Percentiles rank a stretch among this genome's conserved stretches.
Conservation (phyloP, 2,329 filamentous ascomycete genomes). For the Talaromyces sp. region DNA sequence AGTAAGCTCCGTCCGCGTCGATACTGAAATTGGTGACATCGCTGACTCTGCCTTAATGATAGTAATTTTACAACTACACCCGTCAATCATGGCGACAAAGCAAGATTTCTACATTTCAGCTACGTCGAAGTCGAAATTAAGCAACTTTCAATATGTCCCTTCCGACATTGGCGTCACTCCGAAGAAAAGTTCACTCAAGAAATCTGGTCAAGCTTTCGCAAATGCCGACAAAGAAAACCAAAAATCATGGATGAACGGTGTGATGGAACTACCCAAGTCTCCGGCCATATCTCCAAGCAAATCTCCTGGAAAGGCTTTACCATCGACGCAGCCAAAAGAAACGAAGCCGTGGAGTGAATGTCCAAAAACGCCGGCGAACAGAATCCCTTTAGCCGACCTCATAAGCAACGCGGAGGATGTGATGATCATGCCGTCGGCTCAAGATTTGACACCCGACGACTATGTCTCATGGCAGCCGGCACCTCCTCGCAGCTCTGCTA, state of each 20-base stretch:
- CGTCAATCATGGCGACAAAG: slow-evolving; percentile 25
- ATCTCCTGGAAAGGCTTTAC: slow-evolving; percentile 23
- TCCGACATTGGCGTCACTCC: slow-evolving; percentile 25
- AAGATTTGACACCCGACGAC: slow-evolving; percentile 56
- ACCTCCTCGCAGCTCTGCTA: slow-evolving; percentile 41
- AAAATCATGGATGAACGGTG: slow-evolving; percentile 34
- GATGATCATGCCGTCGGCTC: slow-evolving; percentile 45
- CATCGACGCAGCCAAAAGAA: slow-evolving; percentile 25
- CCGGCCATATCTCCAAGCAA: slow-evolving; percentile 23
- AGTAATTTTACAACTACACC: slow-evolving; percentile 17
- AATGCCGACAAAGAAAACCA: slow-evolving; percentile 47
- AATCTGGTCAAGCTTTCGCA: slow-evolving; percentile 24
- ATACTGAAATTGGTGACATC: background rate
- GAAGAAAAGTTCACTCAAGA: slow-evolving; percentile 22
- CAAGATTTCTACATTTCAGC: slow-evolving; percentile 43
- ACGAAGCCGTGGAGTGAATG: slow-evolving; percentile 34
- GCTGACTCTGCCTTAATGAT: background rate
- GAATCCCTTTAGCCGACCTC: slow-evolving; percentile 58
- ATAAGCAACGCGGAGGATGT: slow-evolving; percentile 59
- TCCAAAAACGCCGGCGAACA: slow-evolving; percentile 58
- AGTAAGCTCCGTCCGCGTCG: background rate
- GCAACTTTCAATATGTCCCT: slow-evolving; percentile 52
- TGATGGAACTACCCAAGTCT: slow-evolving; percentile 26
- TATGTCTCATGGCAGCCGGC: slow-evolving; percentile 58
- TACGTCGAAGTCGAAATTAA: slow-evolving; percentile 53